Evolutionary conservation across 2,329 filamentous ascomycete genomes (phyloP), one percentile per base, ranked within the genome.

Genomic region (Dothistroma pini): DNA sequence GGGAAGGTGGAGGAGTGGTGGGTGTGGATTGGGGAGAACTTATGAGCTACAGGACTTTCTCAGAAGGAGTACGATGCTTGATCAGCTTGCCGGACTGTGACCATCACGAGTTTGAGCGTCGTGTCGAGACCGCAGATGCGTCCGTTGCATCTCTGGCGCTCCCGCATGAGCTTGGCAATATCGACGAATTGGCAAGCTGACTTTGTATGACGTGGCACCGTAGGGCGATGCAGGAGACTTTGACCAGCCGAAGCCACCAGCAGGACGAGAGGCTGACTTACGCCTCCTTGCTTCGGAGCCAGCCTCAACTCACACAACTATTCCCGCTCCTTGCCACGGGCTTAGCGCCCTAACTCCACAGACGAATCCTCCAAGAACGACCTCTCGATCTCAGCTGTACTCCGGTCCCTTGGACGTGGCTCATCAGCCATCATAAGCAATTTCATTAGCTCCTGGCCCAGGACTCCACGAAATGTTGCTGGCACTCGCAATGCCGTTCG

Each of bases 1-100:
- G 63, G 87, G n/a, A 88, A 88, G 29, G 86, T 91, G 34, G 86
- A 89, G 59, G 88, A 85, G 75, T 97, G 93, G 93, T 96, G 92
- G 85, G 84, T 85, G 70, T 97, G 93, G 93, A 87, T 97, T 72
- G 90, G 87, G 1, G 83, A 88, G 72, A 86, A 88, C 71, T 78
- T 96, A 69, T 95, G 59, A 56, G n/a, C 10, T 10, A 16, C 14
- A 31, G n/a, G 11, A 35, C 16, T 35, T 10, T 29, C 5, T 21
- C 51, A 47, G 10, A 41, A 29, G 32, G 52, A 6, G 31, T 6
- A 49, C 22, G 21, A 31, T 4, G 10, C 21, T 31, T 14, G 21
- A 51, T 4, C 10, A 16, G 12, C 21, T 7, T 51, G 8, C 19
- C 14, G 12, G 21, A 11, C 48, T 3, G 4, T 29, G 16, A 4